phyloP scores from a whole-genome alignment of 352 stramenopile species.

The Thalassiosira mediterranea region DNA sequence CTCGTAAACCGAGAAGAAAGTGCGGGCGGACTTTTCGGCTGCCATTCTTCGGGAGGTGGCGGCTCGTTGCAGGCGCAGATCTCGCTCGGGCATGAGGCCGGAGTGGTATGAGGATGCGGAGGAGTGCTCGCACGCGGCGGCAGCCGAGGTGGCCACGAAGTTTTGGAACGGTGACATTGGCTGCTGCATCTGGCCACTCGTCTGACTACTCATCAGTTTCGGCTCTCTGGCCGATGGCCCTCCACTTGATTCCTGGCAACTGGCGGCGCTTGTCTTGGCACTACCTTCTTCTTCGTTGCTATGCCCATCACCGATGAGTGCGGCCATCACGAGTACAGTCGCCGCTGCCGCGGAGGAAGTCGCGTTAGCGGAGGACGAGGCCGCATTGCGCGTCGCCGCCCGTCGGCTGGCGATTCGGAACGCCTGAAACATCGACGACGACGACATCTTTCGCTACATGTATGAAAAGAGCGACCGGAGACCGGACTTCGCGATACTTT shows the following conservation, averaged over 20 bases:
- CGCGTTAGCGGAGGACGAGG: too few relatives aligned
- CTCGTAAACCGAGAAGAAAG: constrained; percentile 61
- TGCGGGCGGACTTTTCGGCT: constrained; percentile 14
- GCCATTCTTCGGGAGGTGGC: constrained; percentile 45
- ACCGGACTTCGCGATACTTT: too few relatives aligned
- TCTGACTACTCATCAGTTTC: too few relatives aligned
- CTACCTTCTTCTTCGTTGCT: not conserved
- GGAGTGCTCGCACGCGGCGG: constrained; percentile 32
- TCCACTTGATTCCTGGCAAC: too few relatives aligned
- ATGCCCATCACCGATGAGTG: constrained; percentile 6
- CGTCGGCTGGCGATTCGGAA: constrained; percentile 5
- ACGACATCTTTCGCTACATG: not conserved
- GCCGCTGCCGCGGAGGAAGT: constrained; percentile 20
- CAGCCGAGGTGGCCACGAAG: constrained; percentile 15
- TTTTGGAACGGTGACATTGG: constrained; percentile 5
- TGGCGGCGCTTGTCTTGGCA: not conserved
- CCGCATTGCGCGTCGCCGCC: not conserved
- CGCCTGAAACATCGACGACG: constrained; percentile 38
- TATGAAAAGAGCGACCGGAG: too few relatives aligned
- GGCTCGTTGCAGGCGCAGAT: constrained; percentile 31
- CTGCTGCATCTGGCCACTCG: too few relatives aligned
- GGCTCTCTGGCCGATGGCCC: too few relatives aligned
- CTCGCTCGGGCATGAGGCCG: constrained; percentile 27
- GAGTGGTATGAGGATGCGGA: constrained; percentile 6
- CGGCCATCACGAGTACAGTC: constrained; percentile 14